Evolutionary conservation across 176 grass and related monocot species (phyloP).

Genomic region (Cymbopogon citratus): DNA sequence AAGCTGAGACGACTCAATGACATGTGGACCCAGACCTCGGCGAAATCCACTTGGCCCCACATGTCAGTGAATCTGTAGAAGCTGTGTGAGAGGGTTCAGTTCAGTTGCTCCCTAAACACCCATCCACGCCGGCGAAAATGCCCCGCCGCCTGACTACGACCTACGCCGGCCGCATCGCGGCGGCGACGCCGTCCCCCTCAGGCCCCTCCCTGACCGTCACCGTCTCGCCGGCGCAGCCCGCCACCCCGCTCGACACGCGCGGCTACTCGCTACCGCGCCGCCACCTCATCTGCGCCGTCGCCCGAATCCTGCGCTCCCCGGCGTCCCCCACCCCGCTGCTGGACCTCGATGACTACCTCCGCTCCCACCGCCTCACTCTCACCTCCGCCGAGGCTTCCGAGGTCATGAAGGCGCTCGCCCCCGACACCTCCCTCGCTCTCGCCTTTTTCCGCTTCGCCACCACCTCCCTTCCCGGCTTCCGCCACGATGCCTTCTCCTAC

Average conservation of each 20-base stretch:
- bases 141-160: conserved; percentile 41
- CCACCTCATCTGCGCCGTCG: conserved; percentile 66
- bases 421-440: conserved; percentile 46
- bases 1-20: background rate
- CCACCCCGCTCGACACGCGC: conserved; percentile 36
- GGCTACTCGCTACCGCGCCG: conserved; percentile 64
- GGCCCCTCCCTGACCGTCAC: conserved; percentile 65
- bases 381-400: conserved; percentile 65
- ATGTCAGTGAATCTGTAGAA: background rate
- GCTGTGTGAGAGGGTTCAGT: background rate
- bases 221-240: conserved; percentile 30
- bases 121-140: conserved; percentile 13
- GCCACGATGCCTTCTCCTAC: conserved; percentile 85
- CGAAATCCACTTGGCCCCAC: background rate
- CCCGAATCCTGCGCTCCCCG: conserved; percentile 47
- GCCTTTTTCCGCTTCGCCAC: conserved; percentile 70
- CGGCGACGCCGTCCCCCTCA: conserved; percentile 41
- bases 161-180: conserved; percentile 81
- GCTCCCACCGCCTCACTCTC: conserved; percentile 39
- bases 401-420: conserved; percentile 65
- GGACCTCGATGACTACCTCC: conserved; percentile 68
- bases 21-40: background rate
- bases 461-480: conserved; percentile 56
- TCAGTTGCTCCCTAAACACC: background rate
- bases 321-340: conserved; percentile 43